phyloP scores from a whole-genome alignment of 1,284 basidiomycete genomes.

The Vanrija sp. region DNA sequence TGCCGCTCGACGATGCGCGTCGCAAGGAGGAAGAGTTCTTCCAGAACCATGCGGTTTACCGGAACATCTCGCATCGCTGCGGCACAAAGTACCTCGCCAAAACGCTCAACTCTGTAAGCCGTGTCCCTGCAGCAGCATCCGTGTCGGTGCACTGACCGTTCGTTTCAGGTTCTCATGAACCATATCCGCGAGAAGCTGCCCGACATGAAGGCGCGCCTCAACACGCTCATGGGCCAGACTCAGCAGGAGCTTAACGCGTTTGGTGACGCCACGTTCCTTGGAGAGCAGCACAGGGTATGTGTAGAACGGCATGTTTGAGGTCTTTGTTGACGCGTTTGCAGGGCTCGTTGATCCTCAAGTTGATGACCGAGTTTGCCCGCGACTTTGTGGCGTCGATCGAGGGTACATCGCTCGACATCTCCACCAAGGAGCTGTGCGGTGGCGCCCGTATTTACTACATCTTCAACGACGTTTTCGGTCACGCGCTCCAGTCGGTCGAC shows the following conservation, averaged over 20 bases:
- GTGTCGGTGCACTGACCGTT: too few relatives aligned
- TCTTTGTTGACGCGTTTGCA: constrained; percentile 51
- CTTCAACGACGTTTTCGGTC: constrained; percentile 97
- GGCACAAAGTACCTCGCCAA: constrained; percentile 94
- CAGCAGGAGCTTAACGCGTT: constrained; percentile 97
- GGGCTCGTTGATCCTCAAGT: constrained; percentile 81
- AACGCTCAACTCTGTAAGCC: constrained; percentile 79
- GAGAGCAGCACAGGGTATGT: constrained; percentile 75
- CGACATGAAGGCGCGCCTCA: constrained; percentile 98
- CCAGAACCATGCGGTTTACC: constrained; percentile 79
- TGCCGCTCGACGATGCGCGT: constrained; percentile 79
- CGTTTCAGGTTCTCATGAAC: constrained; percentile 77
- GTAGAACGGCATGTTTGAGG: constrained; percentile 1
- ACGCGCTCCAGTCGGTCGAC: constrained; percentile 84
- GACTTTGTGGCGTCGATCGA: constrained; percentile 98
- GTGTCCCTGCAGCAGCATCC: background rate
- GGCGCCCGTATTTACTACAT: constrained; percentile 99
- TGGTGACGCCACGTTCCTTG: constrained; percentile 88
- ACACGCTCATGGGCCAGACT: constrained; percentile 98
- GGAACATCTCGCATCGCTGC: constrained; percentile 95
- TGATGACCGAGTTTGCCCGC: constrained; percentile 98
- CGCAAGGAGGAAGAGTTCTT: constrained; percentile 91
- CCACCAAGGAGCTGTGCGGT: constrained; percentile 96
- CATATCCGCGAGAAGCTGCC: constrained; percentile 98
- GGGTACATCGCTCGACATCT: constrained; percentile 94